Percentiles rank a stretch among this genome's conserved stretches.
phyloP scores from a whole-genome alignment of 2,329 filamentous ascomycete species.

The Microdochium nivale region DNA sequence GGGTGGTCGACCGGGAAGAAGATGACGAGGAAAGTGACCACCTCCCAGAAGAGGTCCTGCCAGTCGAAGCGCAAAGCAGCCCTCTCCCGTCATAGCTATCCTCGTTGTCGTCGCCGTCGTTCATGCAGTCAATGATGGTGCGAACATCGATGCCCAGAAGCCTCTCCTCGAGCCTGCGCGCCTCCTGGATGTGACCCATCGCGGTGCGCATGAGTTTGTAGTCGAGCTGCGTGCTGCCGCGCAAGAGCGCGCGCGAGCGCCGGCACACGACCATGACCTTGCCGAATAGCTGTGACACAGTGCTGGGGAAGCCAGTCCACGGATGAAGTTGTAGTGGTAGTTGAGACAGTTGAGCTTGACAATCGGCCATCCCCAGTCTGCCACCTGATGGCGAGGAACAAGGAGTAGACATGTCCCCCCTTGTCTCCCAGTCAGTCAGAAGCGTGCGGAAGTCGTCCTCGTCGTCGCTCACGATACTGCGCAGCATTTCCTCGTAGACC shows the following conservation, averaged over 20 bases:
- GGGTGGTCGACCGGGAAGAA: not conserved
- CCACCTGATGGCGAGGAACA: no score
- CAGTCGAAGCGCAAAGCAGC: not conserved
- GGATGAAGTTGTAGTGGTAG: conserved; percentile 7
- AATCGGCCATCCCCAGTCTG: no score
- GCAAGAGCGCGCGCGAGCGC: conserved; percentile 16
- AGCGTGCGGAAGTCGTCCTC: conserved; percentile 14
- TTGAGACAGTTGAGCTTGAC: not conserved
- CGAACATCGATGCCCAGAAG: conserved; percentile 9
- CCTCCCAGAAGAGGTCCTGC: not conserved
- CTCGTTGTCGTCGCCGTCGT: not conserved
- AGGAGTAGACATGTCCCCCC: no score
- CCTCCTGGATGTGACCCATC: conserved; percentile 12
- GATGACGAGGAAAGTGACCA: not conserved
- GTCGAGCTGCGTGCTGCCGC: not conserved
- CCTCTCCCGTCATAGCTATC: not conserved
- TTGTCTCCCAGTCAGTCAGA: conserved; percentile 4
- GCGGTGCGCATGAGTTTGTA: conserved; percentile 11
- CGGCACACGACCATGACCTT: conserved; percentile 15
- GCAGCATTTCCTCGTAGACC: conserved; percentile 18
- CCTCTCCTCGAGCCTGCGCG: conserved; percentile 10
- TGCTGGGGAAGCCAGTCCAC: conserved; percentile 14
- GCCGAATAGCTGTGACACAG: conserved; percentile 14
- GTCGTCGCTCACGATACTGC: conserved; percentile 17
- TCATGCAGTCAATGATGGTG: not conserved